Evolutionary conservation across 1,284 basidiomycete genomes (phyloP), one percentile per base, ranked within the genome.

Genomic region (Dichomitus squalens): DNA sequence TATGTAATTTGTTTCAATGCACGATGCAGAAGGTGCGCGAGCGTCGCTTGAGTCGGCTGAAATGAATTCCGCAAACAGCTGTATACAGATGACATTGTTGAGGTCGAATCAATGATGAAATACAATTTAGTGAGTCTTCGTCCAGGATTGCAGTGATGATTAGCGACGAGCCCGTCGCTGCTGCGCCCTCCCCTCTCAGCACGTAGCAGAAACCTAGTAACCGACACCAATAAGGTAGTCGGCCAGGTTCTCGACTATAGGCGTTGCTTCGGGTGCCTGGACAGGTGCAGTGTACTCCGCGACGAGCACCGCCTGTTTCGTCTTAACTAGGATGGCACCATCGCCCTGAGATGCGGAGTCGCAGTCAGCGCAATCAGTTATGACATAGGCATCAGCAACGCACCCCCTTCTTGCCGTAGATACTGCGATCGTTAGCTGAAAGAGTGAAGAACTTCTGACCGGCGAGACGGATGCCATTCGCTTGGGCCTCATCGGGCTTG

Each of bases 231-330:
- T 90, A 69, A 96, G 80, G 74, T 95, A 95, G 74, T 95, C 90
- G 31, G 87, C 93, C 29, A 96, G 77, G 23, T 71, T 75, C 74
- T 93, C 87, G 27, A 93, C 92, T 31, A 93, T 69, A 20, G 83
- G 73, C 46, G 87, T 92, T 23, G 85, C 82, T 70, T 97, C 94
- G 39, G 79, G 71, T 2, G 89, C 90, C 70, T 92, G 90, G 25
- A 76, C 70, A 0, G 93, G 93, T 25, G 83, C 79, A 0, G 66
- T 64, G 76, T 98, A 98, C 68, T 89, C 87, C 12, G 87, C 84
- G 23, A 98, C 86, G 57, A 98, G 81, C 60, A 97, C 80, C 4
- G 93, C 94, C 71, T 95, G 92, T 66, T 83, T 91, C 25, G 95
- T 98, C 81, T 94, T 93, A 58, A 94, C 89, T 61, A 96, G 70